Evolutionary conservation across 73 alveolate species (phyloP).

Genomic region (Paramecium biaurelia): DNA sequence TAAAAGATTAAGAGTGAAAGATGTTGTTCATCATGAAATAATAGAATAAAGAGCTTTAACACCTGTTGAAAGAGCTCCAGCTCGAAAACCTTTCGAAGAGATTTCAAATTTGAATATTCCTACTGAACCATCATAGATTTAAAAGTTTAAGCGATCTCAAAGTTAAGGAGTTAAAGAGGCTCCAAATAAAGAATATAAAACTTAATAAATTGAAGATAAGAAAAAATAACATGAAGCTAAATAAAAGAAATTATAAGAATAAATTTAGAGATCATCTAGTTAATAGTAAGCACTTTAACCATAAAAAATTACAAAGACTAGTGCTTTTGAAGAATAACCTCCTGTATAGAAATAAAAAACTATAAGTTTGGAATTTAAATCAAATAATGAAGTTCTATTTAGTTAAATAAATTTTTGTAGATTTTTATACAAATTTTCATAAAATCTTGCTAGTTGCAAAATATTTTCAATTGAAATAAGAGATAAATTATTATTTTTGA

Average conservation of each 20-base stretch:
- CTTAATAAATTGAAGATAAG: neutral
- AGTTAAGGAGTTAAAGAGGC: conserved; percentile 38
- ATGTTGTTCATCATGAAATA: neutral
- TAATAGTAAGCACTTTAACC: neutral
- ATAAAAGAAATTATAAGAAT: conserved; percentile 1
- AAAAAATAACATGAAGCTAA: neutral
- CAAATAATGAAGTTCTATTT: conserved; percentile 23
- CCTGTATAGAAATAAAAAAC: neutral
- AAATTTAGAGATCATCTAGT: conserved; percentile 27
- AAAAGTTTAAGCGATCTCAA: conserved; percentile 12
- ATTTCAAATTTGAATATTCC: neutral
- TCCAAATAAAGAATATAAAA: neutral
- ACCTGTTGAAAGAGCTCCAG: conserved; percentile 40
- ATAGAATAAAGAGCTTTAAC: neutral
- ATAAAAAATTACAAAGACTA: neutral
- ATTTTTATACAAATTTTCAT: conserved; percentile 44
- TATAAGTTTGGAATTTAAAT: neutral
- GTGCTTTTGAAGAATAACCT: conserved; percentile 37
- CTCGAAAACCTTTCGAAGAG: conserved; percentile 2
- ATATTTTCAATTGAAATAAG: neutral
- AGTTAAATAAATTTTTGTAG: conserved; percentile 51
- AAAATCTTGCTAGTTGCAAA: conserved; percentile 4
- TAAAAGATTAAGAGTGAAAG: conserved; percentile 4
- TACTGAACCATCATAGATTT: neutral
- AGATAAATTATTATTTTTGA: conserved; percentile 21